These are phyloP conservation scores for Cinnamomum chago DNA, from an alignment of 164 flowering plant species.

Conservation along the genomic window DNA sequence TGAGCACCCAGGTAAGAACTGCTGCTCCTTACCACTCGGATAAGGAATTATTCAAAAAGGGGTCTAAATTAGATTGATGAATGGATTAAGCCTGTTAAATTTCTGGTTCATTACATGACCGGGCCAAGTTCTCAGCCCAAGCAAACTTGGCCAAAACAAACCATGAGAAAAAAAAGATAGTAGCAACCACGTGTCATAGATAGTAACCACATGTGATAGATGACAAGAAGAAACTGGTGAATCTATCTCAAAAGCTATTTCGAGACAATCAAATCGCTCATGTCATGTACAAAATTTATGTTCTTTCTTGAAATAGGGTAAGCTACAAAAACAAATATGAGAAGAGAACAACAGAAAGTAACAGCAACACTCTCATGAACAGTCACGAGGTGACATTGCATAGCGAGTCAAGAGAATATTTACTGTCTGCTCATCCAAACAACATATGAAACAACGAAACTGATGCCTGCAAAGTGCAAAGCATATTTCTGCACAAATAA, in stretches of 20 bases:
- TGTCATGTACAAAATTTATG: not conserved
- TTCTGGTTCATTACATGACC: not conserved
- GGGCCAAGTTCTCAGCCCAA: not conserved
- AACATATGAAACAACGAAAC: slow-evolving; percentile 43
- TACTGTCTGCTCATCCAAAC: slow-evolving; percentile 30
- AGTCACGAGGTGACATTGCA: slow-evolving; percentile 37
- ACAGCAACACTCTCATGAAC: slow-evolving; percentile 6
- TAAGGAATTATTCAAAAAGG: too few species aligned
- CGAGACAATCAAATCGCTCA: not conserved
- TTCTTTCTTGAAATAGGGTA: not conserved
- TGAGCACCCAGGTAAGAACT: too few species aligned
- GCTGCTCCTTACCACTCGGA: too few species aligned
- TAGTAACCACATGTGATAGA: not conserved
- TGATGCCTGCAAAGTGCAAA: slow-evolving; percentile 25
- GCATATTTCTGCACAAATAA: slow-evolving; percentile 29
- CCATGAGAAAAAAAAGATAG: not conserved
- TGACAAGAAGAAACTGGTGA: not conserved
- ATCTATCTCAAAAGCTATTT: not conserved
- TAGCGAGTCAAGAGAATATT: slow-evolving; percentile 20
- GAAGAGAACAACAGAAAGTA: not conserved
- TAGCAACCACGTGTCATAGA: not conserved
- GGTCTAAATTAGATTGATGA: too few species aligned
- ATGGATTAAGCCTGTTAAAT: not conserved
- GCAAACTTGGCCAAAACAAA: not conserved
- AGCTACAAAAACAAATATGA: not conserved